Conservation (phyloP, 371 early-diverging fungal genomes). For the Circinella minor region DNA sequence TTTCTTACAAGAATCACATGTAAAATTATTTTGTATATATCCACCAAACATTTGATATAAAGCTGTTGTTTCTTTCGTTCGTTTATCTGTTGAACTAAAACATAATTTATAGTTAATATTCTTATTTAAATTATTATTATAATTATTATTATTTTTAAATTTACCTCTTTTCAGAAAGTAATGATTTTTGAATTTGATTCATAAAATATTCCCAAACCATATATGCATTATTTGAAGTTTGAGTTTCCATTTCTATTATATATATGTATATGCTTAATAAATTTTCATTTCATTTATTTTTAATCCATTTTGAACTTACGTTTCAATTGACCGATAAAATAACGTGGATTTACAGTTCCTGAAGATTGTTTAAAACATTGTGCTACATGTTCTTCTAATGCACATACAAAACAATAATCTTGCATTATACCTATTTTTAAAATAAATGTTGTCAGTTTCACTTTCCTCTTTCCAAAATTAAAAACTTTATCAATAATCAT, state of each 20-base stretch:
- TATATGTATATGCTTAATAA: constrained; percentile 22
- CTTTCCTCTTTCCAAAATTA: background rate
- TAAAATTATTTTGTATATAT: constrained; percentile 71
- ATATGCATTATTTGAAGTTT: constrained; percentile 81
- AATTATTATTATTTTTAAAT: no score
- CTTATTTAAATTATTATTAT: no score
- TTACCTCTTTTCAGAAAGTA: constrained; percentile 40
- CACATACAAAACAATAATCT: constrained; percentile 70
- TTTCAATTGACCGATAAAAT: constrained; percentile 74
- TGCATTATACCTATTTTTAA: constrained; percentile 54
- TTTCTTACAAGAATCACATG: constrained; percentile 73
- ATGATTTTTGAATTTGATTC: constrained; percentile 52
- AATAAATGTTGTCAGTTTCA: background rate
- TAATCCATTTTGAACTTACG: constrained; percentile 42
- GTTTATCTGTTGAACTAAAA: constrained; percentile 59
- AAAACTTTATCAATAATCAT: no score
- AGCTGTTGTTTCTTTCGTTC: constrained; percentile 78
- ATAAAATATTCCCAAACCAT: constrained; percentile 80
- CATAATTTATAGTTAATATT: background rate
- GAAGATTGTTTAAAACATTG: constrained; percentile 42
- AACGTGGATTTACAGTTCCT: constrained; percentile 61
- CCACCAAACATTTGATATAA: constrained; percentile 87
- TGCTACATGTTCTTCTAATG: constrained; percentile 65
- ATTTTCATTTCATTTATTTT: no score
- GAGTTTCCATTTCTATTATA: constrained; percentile 71